Conservation (phyloP, 805 yeast species). For the Cyberlindnera mississippiensis region DNA sequence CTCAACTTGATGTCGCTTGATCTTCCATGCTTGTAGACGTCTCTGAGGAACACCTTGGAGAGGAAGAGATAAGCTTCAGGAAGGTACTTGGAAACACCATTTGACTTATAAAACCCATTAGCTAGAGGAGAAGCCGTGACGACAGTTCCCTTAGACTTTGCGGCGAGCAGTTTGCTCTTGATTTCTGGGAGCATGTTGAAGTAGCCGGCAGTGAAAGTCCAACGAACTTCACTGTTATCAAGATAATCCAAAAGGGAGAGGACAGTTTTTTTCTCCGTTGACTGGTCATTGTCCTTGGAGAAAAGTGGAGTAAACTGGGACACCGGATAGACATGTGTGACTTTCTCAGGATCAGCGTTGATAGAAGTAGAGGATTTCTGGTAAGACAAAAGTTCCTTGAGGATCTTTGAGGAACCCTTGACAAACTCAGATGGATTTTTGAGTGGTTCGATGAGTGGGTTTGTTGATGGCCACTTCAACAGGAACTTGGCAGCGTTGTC, state of each 20-base stretch:
- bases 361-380: slow-evolving; percentile 19
- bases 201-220: slow-evolving; percentile 96
- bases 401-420: slow-evolving; percentile 48
- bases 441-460: slow-evolving; percentile 65
- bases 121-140: slow-evolving; percentile 93
- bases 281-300: slow-evolving; percentile 51
- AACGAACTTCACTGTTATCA: slow-evolving; percentile 51
- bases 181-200: slow-evolving; percentile 85
- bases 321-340: slow-evolving; percentile 81
- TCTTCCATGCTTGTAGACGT: slow-evolving; percentile 40
- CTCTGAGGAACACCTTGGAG: slow-evolving; percentile 62
- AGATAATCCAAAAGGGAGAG: slow-evolving; percentile 55
- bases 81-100: slow-evolving; percentile 73
- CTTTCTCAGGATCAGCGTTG: slow-evolving; percentile 23
- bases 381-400: slow-evolving; percentile 58
- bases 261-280: slow-evolving; percentile 80
- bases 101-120: slow-evolving; percentile 84
- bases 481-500: slow-evolving; percentile 45
- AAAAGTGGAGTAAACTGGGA: slow-evolving; percentile 88
- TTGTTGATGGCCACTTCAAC: slow-evolving; percentile 71
- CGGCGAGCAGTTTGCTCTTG: slow-evolving; percentile 50
- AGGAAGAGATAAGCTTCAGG: slow-evolving; percentile 85
- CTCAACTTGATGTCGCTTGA: slow-evolving; percentile 47
- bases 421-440: slow-evolving; percentile 48
- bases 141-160: slow-evolving; percentile 61